These are phyloP conservation scores for Gardenia jasminoides DNA, from an alignment of 257 asterid species.

Conservation along the genomic window DNA sequence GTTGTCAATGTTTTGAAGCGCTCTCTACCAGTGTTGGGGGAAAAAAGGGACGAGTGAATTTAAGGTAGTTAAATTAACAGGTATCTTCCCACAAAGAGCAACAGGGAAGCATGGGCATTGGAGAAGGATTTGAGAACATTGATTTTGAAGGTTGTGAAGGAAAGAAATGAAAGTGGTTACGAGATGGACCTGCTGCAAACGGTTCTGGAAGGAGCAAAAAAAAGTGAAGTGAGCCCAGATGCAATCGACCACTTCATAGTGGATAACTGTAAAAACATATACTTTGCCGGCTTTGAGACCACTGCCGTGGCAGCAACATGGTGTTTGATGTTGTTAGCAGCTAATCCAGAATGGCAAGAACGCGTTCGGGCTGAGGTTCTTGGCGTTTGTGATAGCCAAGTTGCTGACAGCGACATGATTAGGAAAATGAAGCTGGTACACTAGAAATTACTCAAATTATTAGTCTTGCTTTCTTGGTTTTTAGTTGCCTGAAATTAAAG, in stretches of 20 bases:
- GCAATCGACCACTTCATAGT: conserved; percentile 39
- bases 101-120: conserved; percentile 40
- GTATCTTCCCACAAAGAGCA: conserved; percentile 48
- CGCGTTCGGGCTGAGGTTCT: conserved; percentile 34
- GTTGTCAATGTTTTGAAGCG: no score
- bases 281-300: conserved; percentile 47
- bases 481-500: not conserved
- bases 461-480: not conserved
- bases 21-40: not conserved
- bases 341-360: conserved; percentile 45
- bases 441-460: no score
- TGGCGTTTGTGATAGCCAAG: conserved; percentile 29
- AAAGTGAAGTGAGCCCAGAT: conserved; percentile 11
- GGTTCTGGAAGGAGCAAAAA: conserved; percentile 25
- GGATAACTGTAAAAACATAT: conserved; percentile 50
- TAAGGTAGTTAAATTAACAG: conserved; percentile 9
- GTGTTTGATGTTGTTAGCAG: conserved; percentile 52
- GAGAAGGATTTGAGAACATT: conserved; percentile 43
- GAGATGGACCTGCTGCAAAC: conserved; percentile 44
- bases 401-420: conserved; percentile 39
- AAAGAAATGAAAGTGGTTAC: conserved; percentile 30
- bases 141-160: conserved; percentile 40
- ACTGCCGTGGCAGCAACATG: conserved; percentile 47
- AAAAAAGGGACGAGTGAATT: not conserved
- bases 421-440: conserved; percentile 48